A percentile compares a stretch with the other conserved stretches of the same genome.
Conservation (phyloP, 257 asterid species). For the Solanum sparsipilum region DNA sequence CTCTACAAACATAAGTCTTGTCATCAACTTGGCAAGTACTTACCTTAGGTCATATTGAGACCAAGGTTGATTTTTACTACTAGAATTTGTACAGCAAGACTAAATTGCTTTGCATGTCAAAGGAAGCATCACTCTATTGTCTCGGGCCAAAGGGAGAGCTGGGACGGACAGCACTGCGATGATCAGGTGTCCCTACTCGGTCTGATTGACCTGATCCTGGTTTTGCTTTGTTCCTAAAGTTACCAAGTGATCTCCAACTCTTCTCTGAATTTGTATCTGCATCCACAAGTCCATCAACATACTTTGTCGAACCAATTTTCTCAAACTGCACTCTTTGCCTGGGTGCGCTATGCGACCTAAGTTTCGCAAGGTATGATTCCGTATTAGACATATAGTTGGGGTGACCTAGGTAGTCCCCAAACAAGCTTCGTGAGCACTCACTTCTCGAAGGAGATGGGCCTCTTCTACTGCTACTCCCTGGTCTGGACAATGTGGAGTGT, state of each 20-base stretch:
- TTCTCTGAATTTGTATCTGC: conserved; percentile 50
- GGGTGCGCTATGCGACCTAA: conserved; percentile 86
- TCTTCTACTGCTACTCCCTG: conserved; percentile 33
- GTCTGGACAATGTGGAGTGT: conserved; percentile 50
- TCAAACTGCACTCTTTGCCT: conserved; percentile 70
- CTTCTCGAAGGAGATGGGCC: conserved; percentile 55
- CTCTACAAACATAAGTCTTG: conserved; percentile 5
- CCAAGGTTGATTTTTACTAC: not conserved
- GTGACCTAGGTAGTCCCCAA: conserved; percentile 47
- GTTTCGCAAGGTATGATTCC: conserved; percentile 68
- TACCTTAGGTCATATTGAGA: not conserved
- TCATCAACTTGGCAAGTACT: not conserved
- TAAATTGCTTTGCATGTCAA: not conserved
- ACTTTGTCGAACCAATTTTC: conserved; percentile 23
- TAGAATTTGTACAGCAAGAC: not conserved
- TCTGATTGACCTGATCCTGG: conserved; percentile 16
- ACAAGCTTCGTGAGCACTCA: conserved; percentile 57
- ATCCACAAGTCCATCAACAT: conserved; percentile 35
- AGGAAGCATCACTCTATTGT: conserved; percentile 10
- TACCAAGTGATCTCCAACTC: conserved; percentile 24
- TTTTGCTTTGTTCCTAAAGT: conserved; percentile 15
- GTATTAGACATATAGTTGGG: conserved; percentile 86
- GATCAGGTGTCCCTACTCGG: conserved; percentile 20
- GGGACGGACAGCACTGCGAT: conserved; percentile 2
- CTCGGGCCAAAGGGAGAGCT: conserved; percentile 12